Evolutionary conservation across 192 early-diverging fungal species (phyloP).

Genomic region (Anaeromyces robustus): DNA sequence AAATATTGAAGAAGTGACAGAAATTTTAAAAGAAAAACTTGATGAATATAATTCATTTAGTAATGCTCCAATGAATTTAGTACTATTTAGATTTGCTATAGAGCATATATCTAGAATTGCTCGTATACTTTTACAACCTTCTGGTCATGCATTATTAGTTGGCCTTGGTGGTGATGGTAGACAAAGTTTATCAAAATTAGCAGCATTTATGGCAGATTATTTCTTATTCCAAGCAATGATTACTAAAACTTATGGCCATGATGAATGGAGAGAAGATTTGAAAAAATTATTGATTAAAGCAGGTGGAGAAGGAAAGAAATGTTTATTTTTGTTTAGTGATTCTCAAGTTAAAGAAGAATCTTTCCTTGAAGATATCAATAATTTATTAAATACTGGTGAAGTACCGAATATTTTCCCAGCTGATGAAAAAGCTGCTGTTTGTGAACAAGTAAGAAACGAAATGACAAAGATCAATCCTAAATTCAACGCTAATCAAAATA

Average conservation of each 20-base stretch:
- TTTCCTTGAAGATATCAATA: conserved; percentile 42
- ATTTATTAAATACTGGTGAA: conserved; percentile 36
- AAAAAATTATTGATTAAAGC: conserved; percentile 34
- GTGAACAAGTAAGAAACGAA: conserved; percentile 30
- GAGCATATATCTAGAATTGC: conserved; percentile 15
- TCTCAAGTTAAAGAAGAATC: conserved; percentile 47
- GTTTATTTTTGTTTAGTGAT: conserved; percentile 39
- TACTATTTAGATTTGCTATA: too few relatives aligned
- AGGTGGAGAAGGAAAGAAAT: conserved; percentile 33
- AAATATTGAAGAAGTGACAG: conserved; percentile 30
- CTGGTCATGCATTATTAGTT: conserved; percentile 36
- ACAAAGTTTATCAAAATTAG: conserved; percentile 30
- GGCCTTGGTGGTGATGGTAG: conserved; percentile 36
- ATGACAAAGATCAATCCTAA: conserved; percentile 11
- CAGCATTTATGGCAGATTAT: conserved; percentile 36
- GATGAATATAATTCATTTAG: conserved; percentile 35
- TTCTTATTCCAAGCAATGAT: conserved; percentile 46
- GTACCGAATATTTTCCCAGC: conserved; percentile 41
- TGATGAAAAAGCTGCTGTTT: conserved; percentile 36
- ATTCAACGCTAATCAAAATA: conserved; percentile 12
- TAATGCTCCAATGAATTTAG: conserved; percentile 10
- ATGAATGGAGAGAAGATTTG: conserved; percentile 40
- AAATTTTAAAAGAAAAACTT: conserved; percentile 21
- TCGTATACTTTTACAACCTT: conserved; percentile 30
- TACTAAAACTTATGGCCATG: conserved; percentile 31